These are phyloP conservation scores for Begonia fuchsioides DNA, from an alignment of 306 rosid species.

Conservation along the genomic window DNA sequence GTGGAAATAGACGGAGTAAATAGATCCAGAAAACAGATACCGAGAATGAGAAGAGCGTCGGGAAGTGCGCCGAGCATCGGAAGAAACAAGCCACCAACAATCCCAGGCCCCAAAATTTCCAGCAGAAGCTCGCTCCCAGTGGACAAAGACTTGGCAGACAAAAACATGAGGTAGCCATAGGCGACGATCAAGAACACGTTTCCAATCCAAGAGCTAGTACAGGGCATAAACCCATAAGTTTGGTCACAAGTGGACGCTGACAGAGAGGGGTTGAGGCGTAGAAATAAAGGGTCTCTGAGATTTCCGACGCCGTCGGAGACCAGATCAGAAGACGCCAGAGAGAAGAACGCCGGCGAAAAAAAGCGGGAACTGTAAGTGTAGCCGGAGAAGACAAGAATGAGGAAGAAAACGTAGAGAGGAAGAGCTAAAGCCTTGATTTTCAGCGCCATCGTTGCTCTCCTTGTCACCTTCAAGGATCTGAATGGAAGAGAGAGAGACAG, in stretches of 20 bases:
- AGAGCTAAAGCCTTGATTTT: constrained; percentile 8
- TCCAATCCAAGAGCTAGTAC: constrained; percentile 33
- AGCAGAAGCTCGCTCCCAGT: constrained; percentile 72
- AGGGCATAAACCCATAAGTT: constrained; percentile 78
- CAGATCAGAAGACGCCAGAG: constrained; percentile 15
- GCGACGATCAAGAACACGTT: constrained; percentile 51
- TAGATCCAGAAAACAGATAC: background rate
- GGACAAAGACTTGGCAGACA: constrained; percentile 62
- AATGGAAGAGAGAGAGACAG: no score
- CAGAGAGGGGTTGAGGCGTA: constrained; percentile 6
- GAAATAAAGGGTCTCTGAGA: constrained; percentile 1
- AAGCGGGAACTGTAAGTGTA: constrained; percentile 27
- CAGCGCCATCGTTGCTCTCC: no score
- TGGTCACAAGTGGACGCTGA: constrained; percentile 44
- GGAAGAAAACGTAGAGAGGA: constrained; percentile 9
- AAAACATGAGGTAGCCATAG: constrained; percentile 66
- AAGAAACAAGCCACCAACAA: constrained; percentile 81
- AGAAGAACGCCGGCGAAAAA: constrained; percentile 1
- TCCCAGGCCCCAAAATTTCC: constrained; percentile 88
- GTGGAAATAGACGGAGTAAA: background rate
- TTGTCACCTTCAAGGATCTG: no score
- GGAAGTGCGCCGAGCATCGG: constrained; percentile 58
- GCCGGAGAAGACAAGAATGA: constrained; percentile 19
- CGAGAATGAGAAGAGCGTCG: constrained; percentile 43
- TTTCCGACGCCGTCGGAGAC: constrained; percentile 40